A percentile compares a stretch with the other conserved stretches of the same genome.
These are phyloP conservation scores for Mimosa pudica DNA, from an alignment of 306 rosid species.

Conservation along the genomic window DNA sequence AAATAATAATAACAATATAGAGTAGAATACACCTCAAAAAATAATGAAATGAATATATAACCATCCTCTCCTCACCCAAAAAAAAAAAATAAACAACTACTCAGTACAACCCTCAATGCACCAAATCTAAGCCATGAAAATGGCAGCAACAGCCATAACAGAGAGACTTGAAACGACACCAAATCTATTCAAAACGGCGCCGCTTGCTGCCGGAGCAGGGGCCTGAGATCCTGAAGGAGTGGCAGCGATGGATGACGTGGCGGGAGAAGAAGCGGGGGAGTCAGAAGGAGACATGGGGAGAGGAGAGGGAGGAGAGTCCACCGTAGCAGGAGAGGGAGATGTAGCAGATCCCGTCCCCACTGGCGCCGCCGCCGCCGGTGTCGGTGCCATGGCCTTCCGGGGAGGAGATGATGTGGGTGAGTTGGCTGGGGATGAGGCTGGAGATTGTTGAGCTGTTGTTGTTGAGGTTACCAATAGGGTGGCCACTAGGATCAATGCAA, in stretches of 20 bases:
- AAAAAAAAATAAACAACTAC: background rate
- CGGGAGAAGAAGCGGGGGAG: conserved; percentile 29
- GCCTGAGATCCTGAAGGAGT: conserved; percentile 37
- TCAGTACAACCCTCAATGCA: no score
- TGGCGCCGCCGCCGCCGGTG: conserved; percentile 33
- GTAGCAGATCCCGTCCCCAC: conserved; percentile 34
- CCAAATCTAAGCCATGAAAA: background rate
- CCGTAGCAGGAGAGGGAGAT: conserved; percentile 39
- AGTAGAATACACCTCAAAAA: background rate
- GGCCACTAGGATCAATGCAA: conserved; percentile 35
- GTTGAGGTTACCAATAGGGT: conserved; percentile 42
- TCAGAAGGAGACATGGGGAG: conserved; percentile 31
- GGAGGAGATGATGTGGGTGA: conserved; percentile 30
- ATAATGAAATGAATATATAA: conserved; percentile 3
- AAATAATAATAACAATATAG: background rate
- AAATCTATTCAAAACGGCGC: conserved; percentile 14
- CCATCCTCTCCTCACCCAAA: background rate
- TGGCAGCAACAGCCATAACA: background rate
- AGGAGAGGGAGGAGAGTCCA: conserved; percentile 49
- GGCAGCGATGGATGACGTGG: conserved; percentile 26
- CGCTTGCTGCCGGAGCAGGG: conserved; percentile 5
- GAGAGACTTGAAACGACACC: background rate
- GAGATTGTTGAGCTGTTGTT: conserved; percentile 48
- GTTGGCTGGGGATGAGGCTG: conserved; percentile 37
- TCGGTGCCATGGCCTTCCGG: conserved; percentile 1